Evolutionary conservation across 139 green algal genomes (phyloP).

Genomic region (Limnomonas spitsbergensis): DNA sequence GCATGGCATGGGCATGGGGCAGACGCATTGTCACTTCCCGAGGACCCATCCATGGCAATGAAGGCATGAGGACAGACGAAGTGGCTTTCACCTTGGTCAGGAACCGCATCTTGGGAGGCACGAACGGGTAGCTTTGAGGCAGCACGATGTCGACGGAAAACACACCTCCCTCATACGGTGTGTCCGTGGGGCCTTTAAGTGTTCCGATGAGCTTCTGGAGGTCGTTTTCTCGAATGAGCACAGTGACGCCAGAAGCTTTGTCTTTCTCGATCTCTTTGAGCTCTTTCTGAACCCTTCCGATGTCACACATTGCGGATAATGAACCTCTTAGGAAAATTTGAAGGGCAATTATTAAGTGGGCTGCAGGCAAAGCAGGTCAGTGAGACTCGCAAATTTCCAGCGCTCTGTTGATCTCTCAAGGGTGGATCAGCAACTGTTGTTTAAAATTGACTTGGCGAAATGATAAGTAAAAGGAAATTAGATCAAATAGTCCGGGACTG

Average conservation of each 20-base stretch:
- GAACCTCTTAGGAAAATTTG: no score
- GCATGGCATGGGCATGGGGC: no score
- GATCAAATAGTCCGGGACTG: no score
- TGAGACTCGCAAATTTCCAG: no score
- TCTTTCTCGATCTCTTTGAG: conserved; percentile 56
- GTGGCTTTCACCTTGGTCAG: conserved; percentile 52
- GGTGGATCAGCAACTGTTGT: no score
- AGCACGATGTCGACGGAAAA: conserved; percentile 85
- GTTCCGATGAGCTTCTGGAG: conserved; percentile 70
- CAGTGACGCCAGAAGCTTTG: conserved; percentile 75
- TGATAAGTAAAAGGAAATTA: no score
- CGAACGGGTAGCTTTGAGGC: conserved; percentile 90
- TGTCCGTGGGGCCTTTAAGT: conserved; percentile 80
- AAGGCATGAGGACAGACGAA: no score
- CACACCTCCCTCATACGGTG: conserved; percentile 77
- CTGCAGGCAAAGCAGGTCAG: no score
- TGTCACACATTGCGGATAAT: conserved; percentile 47
- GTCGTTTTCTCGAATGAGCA: conserved; percentile 54
- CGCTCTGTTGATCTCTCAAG: no score
- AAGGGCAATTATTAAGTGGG: no score
- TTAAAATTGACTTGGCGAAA: no score
- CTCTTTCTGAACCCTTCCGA: conserved; percentile 74
- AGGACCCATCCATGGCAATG: not conserved
- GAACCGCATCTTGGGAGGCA: conserved; percentile 97
- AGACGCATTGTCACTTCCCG: no score